Evolutionary conservation across 108 stramenopile genomes (phyloP), one percentile per base, ranked within the genome.

Genomic region (Schizochytrium sp.): DNA sequence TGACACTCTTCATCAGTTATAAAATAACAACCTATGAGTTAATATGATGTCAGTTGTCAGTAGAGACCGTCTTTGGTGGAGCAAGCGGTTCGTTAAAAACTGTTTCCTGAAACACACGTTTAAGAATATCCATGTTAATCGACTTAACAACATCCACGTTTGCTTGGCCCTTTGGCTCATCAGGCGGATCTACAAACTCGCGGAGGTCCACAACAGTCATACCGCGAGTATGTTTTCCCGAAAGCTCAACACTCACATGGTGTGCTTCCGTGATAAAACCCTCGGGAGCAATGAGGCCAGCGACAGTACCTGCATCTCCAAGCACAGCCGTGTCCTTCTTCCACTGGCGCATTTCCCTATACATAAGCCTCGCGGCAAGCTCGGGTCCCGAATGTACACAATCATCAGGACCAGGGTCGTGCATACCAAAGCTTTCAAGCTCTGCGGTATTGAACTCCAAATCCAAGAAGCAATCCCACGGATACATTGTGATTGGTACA

Each of bases 261-360:
- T 2, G 28, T 5, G 76, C 50, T 53, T 55, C 15, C 38, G 76
- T 83, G 10, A 55, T 2, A 55, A 83, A 49, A 55, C 50, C 47
- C 17, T 55, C 53, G 13, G 76, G 76, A 53, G 49, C 76, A 13
- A 83, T 55, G 12, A 42, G 28, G 76, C 76, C 47, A 1, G 53
- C 76, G 50, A 83, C 76, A 8, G 76, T 42, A n/a, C 76, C 76
- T 8, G 76, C 76, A 53, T 83, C 76, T n/a, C 76, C 76, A 13
- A 83, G 76, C 17, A 83, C 76, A 2, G 76, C 76, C 10, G 76
- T 83, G 28, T 83, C 76, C 28, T 83, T 83, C 76, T 83, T 50
- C 76, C 76, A 83, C 10, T 83, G 47, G 7, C 53, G 47, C 76
- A 83, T 83, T 3, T 83, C 76, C 15, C 76, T 17, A 55, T 38